Percentiles rank a stretch among this genome's conserved stretches.
These are phyloP conservation scores for Eucommia ulmoides DNA, from an alignment of 257 asterid species.

Conservation along the genomic window DNA sequence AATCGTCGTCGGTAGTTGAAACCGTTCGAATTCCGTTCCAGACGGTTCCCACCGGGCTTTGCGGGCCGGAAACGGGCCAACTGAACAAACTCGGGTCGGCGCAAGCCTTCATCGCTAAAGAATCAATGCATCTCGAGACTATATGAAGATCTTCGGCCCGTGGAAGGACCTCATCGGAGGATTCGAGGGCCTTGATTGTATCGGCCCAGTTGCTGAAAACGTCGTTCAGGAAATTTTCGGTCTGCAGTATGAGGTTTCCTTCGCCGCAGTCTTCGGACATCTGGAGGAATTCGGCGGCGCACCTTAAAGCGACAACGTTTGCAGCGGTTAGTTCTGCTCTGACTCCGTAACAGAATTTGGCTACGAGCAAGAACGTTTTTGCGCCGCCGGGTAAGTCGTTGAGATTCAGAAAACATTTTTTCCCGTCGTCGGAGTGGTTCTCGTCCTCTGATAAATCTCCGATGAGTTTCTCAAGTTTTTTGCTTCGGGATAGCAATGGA, in stretches of 20 bases:
- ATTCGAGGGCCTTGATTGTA: constrained; percentile 30
- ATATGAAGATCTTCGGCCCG: constrained; percentile 32
- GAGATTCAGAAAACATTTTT: constrained; percentile 17
- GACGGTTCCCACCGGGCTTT: constrained; percentile 8
- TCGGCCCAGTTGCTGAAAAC: constrained; percentile 30
- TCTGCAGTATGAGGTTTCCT: constrained; percentile 32
- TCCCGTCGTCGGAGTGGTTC: constrained; percentile 3
- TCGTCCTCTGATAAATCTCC: constrained; percentile 9
- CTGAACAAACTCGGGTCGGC: constrained; percentile 16
- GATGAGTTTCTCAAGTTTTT: constrained; percentile 20
- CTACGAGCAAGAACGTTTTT: constrained; percentile 23
- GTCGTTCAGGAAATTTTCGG: constrained; percentile 22
- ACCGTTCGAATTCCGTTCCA: constrained; percentile 27
- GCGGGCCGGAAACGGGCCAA: constrained; percentile 14
- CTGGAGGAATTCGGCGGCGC: constrained; percentile 42
- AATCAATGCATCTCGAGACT: constrained; percentile 34
- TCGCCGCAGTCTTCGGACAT: constrained; percentile 39
- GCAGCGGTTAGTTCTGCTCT: constrained; percentile 28
- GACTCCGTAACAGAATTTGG: constrained; percentile 41
- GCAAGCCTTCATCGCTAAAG: constrained; percentile 28
- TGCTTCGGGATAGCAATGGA: constrained; percentile 38
- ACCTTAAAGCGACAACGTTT: constrained; percentile 26
- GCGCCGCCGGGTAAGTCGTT: constrained; percentile 40
- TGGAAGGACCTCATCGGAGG: constrained; percentile 31
- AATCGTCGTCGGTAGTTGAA: constrained; percentile 18